Evolutionary conservation across 1,139 yeast species (phyloP).

Genomic region (Candida sp.): DNA sequence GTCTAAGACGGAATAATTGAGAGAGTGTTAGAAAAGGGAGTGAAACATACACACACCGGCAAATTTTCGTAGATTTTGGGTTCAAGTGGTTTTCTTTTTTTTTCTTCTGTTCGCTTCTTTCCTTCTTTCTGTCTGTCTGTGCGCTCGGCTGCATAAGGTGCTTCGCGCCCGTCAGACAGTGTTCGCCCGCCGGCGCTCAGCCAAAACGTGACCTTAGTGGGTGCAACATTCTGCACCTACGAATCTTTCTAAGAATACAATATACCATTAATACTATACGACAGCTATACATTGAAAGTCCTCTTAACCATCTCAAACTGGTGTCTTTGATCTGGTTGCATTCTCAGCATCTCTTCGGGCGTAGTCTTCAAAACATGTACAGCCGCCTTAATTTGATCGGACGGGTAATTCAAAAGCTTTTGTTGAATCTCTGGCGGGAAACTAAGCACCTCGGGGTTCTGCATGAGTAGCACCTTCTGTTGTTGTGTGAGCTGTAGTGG

Average conservation of each 20-base stretch:
- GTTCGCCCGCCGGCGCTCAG: too few relatives aligned
- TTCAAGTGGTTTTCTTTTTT: background rate
- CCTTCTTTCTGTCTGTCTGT: too few relatives aligned
- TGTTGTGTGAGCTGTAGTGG: constrained; percentile 15
- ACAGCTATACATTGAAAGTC: background rate
- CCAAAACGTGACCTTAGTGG: too few relatives aligned
- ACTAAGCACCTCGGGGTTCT: constrained; percentile 44
- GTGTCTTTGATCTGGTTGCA: constrained; percentile 56
- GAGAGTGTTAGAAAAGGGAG: too few relatives aligned
- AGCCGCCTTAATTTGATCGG: constrained; percentile 65
- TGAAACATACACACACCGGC: too few relatives aligned
- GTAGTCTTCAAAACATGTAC: constrained; percentile 66
- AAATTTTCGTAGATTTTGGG: too few relatives aligned
- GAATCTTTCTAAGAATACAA: background rate
- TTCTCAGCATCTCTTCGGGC: constrained; percentile 53
- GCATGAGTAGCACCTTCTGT: background rate
- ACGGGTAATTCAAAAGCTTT: constrained; percentile 50
- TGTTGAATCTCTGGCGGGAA: constrained; percentile 53
- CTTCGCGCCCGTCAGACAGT: background rate
- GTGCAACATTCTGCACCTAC: background rate
- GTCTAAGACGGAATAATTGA: background rate
- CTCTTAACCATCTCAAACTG: constrained; percentile 29
- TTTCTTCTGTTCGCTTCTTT: background rate
- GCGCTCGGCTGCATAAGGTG: background rate
- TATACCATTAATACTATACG: background rate